A percentile compares a stretch with the other conserved stretches of the same genome.
These are phyloP conservation scores for Salvia splendens DNA, from an alignment of 257 asterid genomes.

Conservation along the genomic window DNA sequence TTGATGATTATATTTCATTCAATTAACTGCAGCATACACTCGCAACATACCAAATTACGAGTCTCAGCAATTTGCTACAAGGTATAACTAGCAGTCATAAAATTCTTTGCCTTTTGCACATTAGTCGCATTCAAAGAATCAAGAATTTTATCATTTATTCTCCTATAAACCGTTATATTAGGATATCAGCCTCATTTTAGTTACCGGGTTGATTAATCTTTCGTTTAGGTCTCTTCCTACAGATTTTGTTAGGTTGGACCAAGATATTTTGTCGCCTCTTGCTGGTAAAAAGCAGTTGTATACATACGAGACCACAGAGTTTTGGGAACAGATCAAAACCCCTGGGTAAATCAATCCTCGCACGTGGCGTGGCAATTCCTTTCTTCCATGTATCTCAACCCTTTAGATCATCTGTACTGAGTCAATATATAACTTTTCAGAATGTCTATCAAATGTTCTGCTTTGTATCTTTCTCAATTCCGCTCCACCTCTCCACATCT, in stretches of 20 bases:
- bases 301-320: conserved; percentile 71
- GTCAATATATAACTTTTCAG: conserved; percentile 40
- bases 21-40: conserved; percentile 52
- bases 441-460: conserved; percentile 67
- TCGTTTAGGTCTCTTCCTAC: conserved; percentile 59
- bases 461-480: conserved; percentile 53
- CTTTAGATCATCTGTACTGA: conserved; percentile 22
- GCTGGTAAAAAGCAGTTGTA: conserved; percentile 81
- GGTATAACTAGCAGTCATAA: conserved; percentile 39
- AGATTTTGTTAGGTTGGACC: conserved; percentile 87
- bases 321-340: conserved; percentile 92
- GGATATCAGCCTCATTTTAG: conserved; percentile 23
- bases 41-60: conserved; percentile 54
- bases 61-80: conserved; percentile 58
- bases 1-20: conserved; percentile 25
- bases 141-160: not conserved
- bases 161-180: conserved; percentile 9
- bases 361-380: not conserved
- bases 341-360: conserved; percentile 56
- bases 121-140: not conserved
- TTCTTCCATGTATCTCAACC: conserved; percentile 19
- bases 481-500: conserved; percentile 48
- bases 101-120: not conserved
- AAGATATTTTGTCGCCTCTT: conserved; percentile 84
- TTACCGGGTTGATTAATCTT: conserved; percentile 35